phyloP scores from a whole-genome alignment of 176 grass and related monocot genomes.

The Carex parvula region DNA sequence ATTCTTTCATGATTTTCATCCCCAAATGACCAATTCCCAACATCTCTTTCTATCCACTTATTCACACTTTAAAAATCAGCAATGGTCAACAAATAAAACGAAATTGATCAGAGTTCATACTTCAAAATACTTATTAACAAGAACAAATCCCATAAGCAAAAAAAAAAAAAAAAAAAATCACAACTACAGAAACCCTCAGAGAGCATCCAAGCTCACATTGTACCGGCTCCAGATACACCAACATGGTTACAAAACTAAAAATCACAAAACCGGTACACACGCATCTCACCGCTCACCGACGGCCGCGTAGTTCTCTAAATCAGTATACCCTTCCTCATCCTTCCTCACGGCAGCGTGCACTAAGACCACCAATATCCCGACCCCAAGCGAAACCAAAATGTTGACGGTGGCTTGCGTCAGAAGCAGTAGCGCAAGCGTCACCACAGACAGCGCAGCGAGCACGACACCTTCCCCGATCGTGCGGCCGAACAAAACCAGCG shows the following conservation, averaged over 20 bases:
- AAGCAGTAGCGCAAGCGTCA: conserved; percentile 28
- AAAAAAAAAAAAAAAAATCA: not conserved
- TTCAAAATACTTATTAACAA: not conserved
- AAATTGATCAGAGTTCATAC: not conserved
- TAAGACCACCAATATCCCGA: conserved; percentile 25
- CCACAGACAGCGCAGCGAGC: conserved; percentile 10
- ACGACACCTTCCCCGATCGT: conserved; percentile 10
- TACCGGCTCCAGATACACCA: not conserved
- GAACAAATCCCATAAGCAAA: not conserved
- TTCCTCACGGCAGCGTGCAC: conserved; percentile 28
- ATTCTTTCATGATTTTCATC: not conserved
- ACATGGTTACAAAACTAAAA: not conserved
- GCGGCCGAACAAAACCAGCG: conserved; percentile 39
- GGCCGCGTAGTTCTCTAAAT: conserved; percentile 33
- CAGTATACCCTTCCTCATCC: conserved; percentile 17
- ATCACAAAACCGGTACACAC: conserved; percentile 1
- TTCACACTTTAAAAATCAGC: not conserved
- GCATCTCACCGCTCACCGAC: conserved; percentile 13
- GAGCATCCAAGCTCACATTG: not conserved
- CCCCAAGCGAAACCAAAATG: conserved; percentile 21
- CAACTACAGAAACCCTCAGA: not conserved
- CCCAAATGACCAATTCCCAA: not conserved
- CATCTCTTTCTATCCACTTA: not conserved
- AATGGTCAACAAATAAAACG: not conserved
- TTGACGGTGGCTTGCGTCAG: conserved; percentile 25